Conservation (phyloP, 441 rosid species). For the Jatropha multifida region DNA sequence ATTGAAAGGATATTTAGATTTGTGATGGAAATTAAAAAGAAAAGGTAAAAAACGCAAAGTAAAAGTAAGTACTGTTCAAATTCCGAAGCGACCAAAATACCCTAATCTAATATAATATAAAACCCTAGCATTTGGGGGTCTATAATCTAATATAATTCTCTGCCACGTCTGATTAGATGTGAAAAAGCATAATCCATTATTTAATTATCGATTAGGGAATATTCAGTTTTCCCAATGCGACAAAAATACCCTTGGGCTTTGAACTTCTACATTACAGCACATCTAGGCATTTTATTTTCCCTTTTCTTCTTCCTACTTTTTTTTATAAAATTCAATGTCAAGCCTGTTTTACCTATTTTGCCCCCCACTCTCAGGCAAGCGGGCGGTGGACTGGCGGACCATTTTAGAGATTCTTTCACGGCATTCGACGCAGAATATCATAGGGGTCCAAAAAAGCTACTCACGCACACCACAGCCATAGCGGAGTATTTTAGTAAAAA, state of each 20-base stretch:
- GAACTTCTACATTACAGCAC: slow-evolving; percentile 21
- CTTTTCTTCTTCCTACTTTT: background rate
- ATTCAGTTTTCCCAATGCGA: slow-evolving; percentile 74
- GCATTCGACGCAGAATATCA: slow-evolving; percentile 26
- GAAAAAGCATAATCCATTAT: background rate
- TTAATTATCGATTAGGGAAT: slow-evolving; percentile 35
- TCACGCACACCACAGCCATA: slow-evolving; percentile 10
- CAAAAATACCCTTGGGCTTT: slow-evolving; percentile 54
- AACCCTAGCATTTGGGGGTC: background rate
- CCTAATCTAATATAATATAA: slow-evolving; percentile 17
- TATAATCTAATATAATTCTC: slow-evolving; percentile 17
- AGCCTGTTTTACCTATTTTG: background rate
- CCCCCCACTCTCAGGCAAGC: background rate
- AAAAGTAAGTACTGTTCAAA: background rate
- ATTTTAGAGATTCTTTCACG: slow-evolving; percentile 38
- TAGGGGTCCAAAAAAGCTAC: background rate
- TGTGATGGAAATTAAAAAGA: background rate
- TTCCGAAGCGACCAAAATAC: slow-evolving; percentile 29
- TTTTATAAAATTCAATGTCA: background rate
- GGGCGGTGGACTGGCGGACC: slow-evolving; percentile 30
- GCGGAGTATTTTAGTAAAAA: background rate
- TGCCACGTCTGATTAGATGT: background rate
- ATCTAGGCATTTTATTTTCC: slow-evolving; percentile 3
- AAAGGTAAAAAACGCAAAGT: background rate
- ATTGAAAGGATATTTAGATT: too few species aligned